These are phyloP conservation scores for Colletotrichum paranaense DNA, from an alignment of 2,329 filamentous ascomycete species.

Conservation along the genomic window DNA sequence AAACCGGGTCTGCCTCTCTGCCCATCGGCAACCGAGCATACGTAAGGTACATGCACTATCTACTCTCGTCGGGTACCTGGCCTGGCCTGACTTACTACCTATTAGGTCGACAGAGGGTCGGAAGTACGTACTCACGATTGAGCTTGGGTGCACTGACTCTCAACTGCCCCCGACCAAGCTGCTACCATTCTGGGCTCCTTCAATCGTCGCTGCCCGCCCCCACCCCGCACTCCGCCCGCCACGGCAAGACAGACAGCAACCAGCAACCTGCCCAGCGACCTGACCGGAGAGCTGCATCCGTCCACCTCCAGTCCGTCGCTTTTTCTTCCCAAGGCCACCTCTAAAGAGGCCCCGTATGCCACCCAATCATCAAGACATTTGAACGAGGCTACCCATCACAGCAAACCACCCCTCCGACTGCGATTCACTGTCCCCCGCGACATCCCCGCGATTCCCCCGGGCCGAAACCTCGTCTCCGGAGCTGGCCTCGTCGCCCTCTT, in stretches of 20 bases:
- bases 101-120: neutral
- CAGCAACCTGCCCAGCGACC: conserved; percentile 6
- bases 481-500: conserved; percentile 28
- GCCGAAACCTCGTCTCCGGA: conserved; percentile 18
- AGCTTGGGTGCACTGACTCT: conserved; percentile 26
- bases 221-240: conserved; percentile 31
- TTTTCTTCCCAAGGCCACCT: conserved; percentile 24
- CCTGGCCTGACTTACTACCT: neutral
- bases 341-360: conserved; percentile 31
- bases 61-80: conserved; percentile 1
- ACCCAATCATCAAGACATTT: conserved; percentile 31
- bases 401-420: conserved; percentile 12
- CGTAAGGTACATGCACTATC: neutral
- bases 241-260: conserved; percentile 26
- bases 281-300: conserved; percentile 31
- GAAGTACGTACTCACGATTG: conserved; percentile 20
- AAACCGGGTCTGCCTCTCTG: conserved; percentile 2
- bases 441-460: neutral
- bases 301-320: conserved; percentile 20
- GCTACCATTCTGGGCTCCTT: conserved; percentile 3
- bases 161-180: neutral
- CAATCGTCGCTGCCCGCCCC: conserved; percentile 27
- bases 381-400: conserved; percentile 23
- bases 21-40: neutral
- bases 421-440: conserved; percentile 15